Conservation (phyloP, 441 rosid species). For the Adansonia madagascariensis region DNA sequence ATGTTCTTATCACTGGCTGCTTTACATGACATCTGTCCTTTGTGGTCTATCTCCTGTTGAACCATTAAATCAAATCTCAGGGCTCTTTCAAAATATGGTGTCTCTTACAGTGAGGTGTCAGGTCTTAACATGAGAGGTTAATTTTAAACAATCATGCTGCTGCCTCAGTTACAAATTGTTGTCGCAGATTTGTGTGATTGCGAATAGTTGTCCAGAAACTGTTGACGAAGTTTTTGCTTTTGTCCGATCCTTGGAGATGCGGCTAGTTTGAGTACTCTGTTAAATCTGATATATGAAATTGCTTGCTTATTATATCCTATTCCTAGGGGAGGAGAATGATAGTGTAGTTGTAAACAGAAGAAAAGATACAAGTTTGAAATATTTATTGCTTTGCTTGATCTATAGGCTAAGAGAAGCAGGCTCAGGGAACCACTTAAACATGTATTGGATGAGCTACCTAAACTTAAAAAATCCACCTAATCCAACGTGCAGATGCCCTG, state of each 20-base stretch:
- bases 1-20: slow-evolving; percentile 2
- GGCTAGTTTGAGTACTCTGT: neutral
- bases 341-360: neutral
- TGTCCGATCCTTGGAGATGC: slow-evolving; percentile 70
- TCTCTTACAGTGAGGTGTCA: slow-evolving; percentile 73
- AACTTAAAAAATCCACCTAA: slow-evolving; percentile 42
- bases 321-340: neutral
- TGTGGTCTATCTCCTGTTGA: slow-evolving; percentile 33
- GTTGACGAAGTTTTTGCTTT: slow-evolving; percentile 72
- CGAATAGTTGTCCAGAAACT: slow-evolving; percentile 65
- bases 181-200: slow-evolving; percentile 62
- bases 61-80: slow-evolving; percentile 60
- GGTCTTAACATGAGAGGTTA: slow-evolving; percentile 27
- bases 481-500: slow-evolving; percentile 12
- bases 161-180: slow-evolving; percentile 30
- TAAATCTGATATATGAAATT: slow-evolving; percentile 13
- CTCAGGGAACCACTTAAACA: slow-evolving; percentile 53
- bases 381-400: neutral
- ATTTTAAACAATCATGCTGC: slow-evolving; percentile 21
- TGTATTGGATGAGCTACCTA: slow-evolving; percentile 49
- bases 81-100: slow-evolving; percentile 57
- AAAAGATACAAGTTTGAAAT: slow-evolving; percentile 3
- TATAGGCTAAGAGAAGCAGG: slow-evolving; percentile 51
- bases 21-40: slow-evolving; percentile 15
- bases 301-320: neutral